A percentile compares a stretch with the other conserved stretches of the same genome.
phyloP scores from a whole-genome alignment of 306 rosid species.

The Pyrus betulifolia region DNA sequence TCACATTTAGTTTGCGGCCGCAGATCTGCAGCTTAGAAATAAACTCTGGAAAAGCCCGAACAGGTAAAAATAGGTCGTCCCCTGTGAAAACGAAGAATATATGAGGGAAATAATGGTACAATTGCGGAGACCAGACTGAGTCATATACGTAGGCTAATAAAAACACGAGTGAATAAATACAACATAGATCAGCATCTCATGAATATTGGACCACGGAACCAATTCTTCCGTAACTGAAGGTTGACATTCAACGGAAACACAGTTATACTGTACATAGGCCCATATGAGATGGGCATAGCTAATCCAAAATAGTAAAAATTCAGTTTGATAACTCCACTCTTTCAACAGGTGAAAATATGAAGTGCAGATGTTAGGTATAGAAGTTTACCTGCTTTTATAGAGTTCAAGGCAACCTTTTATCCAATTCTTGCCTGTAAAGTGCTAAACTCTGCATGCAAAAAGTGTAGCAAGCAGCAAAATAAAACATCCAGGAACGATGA shows the following conservation, averaged over 20 bases:
- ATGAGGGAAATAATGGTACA: neutral
- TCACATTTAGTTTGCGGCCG: neutral
- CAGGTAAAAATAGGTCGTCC: neutral
- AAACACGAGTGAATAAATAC: neutral
- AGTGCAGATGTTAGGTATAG: neutral
- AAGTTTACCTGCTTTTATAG: neutral
- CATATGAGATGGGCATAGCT: neutral
- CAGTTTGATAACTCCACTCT: neutral
- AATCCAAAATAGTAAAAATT: neutral
- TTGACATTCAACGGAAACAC: neutral
- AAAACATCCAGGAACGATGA: neutral
- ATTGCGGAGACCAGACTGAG: neutral
- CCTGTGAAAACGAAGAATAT: neutral
- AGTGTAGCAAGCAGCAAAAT: constrained; percentile 11
- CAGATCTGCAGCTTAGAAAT: neutral
- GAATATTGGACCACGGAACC: neutral
- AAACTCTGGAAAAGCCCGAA: neutral
- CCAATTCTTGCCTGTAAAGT: constrained; percentile 45
- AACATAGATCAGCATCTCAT: neutral
- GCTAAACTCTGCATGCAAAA: constrained; percentile 45
- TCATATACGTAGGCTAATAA: too few species aligned
- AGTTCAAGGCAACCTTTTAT: constrained; percentile 29
- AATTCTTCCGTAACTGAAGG: neutral
- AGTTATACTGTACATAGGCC: neutral
- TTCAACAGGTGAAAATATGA: neutral